These are phyloP conservation scores for Vinca minor DNA, from an alignment of 257 asterid genomes.

Conservation along the genomic window DNA sequence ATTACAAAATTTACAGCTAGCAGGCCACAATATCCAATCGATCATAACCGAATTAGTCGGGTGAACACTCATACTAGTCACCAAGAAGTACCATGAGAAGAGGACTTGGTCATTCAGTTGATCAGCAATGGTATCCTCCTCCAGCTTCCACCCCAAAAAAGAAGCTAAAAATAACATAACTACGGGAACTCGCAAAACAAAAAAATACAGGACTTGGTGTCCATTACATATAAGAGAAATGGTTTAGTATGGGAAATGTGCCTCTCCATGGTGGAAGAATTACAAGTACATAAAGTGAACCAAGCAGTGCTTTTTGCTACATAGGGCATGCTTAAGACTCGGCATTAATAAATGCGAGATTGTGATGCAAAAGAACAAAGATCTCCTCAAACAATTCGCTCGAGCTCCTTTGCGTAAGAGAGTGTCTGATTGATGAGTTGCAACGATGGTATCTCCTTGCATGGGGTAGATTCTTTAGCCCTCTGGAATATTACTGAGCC, in stretches of 20 bases:
- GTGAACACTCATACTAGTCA: too few species aligned
- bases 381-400: conserved; percentile 54
- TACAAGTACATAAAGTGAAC: not conserved
- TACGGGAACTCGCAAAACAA: not conserved
- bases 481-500: conserved; percentile 57
- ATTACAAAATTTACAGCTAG: too few species aligned
- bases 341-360: not conserved
- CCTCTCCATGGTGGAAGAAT: not conserved
- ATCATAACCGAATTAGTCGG: too few species aligned
- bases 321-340: not conserved
- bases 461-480: conserved; percentile 66
- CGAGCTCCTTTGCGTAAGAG: conserved; percentile 85
- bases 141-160: too few species aligned
- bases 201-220: not conserved
- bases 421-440: conserved; percentile 93
- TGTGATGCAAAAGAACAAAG: not conserved
- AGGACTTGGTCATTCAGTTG: not conserved
- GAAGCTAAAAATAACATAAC: too few species aligned
- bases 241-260: not conserved
- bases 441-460: conserved; percentile 93
- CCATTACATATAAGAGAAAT: not conserved
- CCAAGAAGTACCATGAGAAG: too few species aligned
- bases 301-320: not conserved
- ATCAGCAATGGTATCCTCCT: too few species aligned
- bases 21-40: too few species aligned